These are phyloP conservation scores for Bipolaris zeicola DNA, from an alignment of 2,329 filamentous ascomycete species.

Conservation along the genomic window DNA sequence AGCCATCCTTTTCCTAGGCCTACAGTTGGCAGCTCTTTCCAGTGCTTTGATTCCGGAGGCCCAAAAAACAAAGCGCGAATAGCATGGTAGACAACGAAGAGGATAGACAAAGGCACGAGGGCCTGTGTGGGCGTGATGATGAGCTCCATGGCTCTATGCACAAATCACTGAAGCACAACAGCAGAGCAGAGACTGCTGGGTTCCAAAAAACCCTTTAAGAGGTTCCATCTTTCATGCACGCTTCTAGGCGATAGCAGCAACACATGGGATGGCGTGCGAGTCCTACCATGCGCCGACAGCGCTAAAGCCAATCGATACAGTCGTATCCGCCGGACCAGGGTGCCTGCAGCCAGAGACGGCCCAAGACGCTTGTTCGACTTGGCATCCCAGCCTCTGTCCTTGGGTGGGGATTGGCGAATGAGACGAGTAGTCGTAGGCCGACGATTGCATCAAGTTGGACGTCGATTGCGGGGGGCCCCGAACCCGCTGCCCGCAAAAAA, in stretches of 20 bases:
- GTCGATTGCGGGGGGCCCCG: neutral
- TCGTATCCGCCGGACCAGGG: neutral
- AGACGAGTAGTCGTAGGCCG: neutral
- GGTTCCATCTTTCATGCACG: neutral
- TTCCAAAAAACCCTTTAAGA: constrained; percentile 1
- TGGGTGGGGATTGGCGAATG: neutral
- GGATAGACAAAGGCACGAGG: constrained; percentile 16
- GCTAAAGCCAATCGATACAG: constrained; percentile 1
- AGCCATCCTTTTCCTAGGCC: constrained; percentile 19
- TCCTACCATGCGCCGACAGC: neutral
- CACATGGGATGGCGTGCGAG: neutral
- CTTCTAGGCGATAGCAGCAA: neutral
- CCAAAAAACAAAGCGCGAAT: constrained; percentile 15
- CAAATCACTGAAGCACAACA: neutral
- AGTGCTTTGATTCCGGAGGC: constrained; percentile 17
- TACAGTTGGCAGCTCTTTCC: constrained; percentile 15
- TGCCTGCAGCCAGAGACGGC: constrained; percentile 5
- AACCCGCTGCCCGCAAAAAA: neutral
- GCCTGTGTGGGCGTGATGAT: constrained; percentile 22
- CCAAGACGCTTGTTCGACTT: neutral
- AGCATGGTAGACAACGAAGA: constrained; percentile 17
- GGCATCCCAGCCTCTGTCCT: neutral
- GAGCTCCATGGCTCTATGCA: constrained; percentile 14
- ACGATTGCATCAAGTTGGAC: neutral
- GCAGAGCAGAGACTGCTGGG: neutral